Evolutionary conservation across 1,284 basidiomycete genomes (phyloP), one percentile per base, ranked within the genome.

Genomic region (Bjerkandera adusta): DNA sequence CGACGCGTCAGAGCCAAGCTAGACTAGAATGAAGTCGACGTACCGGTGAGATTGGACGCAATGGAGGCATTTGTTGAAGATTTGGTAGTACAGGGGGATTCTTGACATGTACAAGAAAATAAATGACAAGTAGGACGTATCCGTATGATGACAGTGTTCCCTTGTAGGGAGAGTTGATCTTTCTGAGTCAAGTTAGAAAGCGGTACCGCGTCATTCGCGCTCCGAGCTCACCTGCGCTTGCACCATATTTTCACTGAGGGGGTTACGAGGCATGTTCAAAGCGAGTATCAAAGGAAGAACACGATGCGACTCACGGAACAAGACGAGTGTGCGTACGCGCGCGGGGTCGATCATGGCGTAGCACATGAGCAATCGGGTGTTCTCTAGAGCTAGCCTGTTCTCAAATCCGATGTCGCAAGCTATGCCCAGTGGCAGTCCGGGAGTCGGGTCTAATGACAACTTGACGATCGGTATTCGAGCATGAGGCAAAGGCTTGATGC

Each of bases 381-480:
- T 99, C 70, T 99, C 96, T 50, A 99, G 76, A 15, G 96, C 96
- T 37, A 99, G 75, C 57, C 94, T 81, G 69, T 98, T 98, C 73
- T 97, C 96, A 57, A 99, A 98, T 22, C 96, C 96, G 58, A 99
- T 99, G 68, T 99, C 96, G 66, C 96, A 98, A 15, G 94, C 88
- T 57, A 99, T 90, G 60, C 91, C 92, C 39, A 86, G 83, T 2
- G 92, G 94, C 6, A 97, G 73, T 2, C 92, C 92, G 12, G 85
- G 84, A 0, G 92, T 95, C 13, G 95, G 89, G 57, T 94, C 85
- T 43, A 97, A 80, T 34, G 88, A 93, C 48, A 99, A 79, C 72
- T 99, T 99, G 65, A 99, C 93, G 67, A 99, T 99, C 20, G 96
- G 96, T 74, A 99, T 98, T 57, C 96, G 86, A 13, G 96, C 96